Conservation (phyloP, 2,329 filamentous ascomycete genomes). For the Phaeosphaeria sp. region DNA sequence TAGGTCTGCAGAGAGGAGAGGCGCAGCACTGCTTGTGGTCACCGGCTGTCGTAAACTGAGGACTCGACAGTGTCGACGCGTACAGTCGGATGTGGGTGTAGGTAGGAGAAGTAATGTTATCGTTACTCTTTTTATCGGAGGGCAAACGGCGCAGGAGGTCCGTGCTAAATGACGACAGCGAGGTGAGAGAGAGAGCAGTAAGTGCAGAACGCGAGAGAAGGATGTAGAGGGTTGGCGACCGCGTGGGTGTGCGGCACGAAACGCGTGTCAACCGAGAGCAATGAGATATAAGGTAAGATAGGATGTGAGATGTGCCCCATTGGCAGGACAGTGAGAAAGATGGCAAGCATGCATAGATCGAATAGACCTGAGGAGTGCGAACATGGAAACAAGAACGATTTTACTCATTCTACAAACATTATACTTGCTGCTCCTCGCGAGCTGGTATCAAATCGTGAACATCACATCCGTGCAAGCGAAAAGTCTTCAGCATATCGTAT, state of each 20-base stretch:
- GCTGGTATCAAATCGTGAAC: constrained; percentile 28
- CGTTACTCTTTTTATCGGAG: constrained; percentile 3
- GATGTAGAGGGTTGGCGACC: neutral
- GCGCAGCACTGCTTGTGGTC: neutral
- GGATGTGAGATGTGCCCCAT: too few species aligned
- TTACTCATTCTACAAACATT: constrained; percentile 10
- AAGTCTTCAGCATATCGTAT: constrained; percentile 5
- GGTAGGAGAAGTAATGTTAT: neutral
- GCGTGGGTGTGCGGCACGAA: neutral
- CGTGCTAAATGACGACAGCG: constrained; percentile 1
- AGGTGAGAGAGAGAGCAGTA: constrained; percentile 13
- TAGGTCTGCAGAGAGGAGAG: neutral
- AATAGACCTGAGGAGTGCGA: neutral
- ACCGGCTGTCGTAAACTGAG: neutral
- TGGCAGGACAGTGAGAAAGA: neutral
- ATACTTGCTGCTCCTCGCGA: constrained; percentile 6
- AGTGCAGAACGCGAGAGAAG: neutral
- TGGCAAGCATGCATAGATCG: neutral
- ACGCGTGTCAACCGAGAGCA: neutral
- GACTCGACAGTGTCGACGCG: neutral
- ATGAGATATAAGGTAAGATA: neutral
- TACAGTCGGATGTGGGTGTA: neutral
- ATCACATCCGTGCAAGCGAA: constrained; percentile 4
- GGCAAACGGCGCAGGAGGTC: neutral
- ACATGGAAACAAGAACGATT: constrained; percentile 7